Evolutionary conservation across 805 yeast genomes (phyloP).

Genomic region (Aciculoconidium aculeatum): DNA sequence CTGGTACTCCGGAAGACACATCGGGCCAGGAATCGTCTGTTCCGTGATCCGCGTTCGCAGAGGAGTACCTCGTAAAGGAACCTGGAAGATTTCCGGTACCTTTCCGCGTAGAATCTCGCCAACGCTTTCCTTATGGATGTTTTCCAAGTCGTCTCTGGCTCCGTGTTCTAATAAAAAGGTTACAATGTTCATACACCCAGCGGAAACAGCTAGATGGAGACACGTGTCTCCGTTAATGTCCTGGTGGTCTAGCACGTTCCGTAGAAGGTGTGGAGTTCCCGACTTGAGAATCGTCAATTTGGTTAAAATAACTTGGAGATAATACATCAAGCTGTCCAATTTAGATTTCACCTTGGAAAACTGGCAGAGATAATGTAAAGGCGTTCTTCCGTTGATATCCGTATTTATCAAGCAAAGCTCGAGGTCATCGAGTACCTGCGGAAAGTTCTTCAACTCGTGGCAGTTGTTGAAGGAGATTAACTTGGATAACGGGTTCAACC

Average conservation of each 20-base stretch:
- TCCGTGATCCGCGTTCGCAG: no score
- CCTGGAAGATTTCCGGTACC: background rate
- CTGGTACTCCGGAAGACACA: no score
- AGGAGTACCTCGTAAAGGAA: slow-evolving; percentile 2
- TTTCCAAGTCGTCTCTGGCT: slow-evolving; percentile 53
- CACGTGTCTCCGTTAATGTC: slow-evolving; percentile 86
- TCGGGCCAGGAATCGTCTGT: no score
- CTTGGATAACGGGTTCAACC: slow-evolving; percentile 85
- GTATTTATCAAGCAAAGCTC: slow-evolving; percentile 72
- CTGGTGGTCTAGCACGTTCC: slow-evolving; percentile 63
- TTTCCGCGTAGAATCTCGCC: background rate
- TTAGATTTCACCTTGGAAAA: slow-evolving; percentile 62
- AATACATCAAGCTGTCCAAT: slow-evolving; percentile 76
- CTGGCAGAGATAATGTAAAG: slow-evolving; percentile 79
- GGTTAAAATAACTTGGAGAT: slow-evolving; percentile 68
- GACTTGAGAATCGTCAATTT: slow-evolving; percentile 54
- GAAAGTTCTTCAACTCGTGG: slow-evolving; percentile 73
- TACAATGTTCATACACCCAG: slow-evolving; percentile 66
- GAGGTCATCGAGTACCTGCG: slow-evolving; percentile 68
- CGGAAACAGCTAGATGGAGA: slow-evolving; percentile 65
- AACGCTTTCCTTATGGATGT: slow-evolving; percentile 40
- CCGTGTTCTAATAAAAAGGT: slow-evolving; percentile 82
- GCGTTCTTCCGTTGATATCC: slow-evolving; percentile 69
- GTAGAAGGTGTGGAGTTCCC: slow-evolving; percentile 39
- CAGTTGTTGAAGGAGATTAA: slow-evolving; percentile 85